Evolutionary conservation across 2,329 filamentous ascomycete genomes (phyloP).

Genomic region (Trichoderma sp.): DNA sequence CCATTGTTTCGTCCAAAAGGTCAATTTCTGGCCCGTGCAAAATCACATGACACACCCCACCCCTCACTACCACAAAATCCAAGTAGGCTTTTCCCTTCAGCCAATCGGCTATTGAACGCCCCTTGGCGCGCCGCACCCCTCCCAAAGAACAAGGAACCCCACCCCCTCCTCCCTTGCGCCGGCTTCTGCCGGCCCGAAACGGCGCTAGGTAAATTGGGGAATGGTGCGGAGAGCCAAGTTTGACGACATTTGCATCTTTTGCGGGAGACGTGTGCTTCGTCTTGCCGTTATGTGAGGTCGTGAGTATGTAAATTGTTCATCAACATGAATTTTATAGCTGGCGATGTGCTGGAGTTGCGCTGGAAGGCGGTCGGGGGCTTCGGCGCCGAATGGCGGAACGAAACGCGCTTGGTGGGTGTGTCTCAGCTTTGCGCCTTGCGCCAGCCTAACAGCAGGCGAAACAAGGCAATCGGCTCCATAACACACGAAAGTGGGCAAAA

Average conservation of each 20-base stretch:
- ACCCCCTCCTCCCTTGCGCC: constrained; percentile 8
- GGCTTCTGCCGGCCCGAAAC: constrained; percentile 28
- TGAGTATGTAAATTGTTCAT: not conserved
- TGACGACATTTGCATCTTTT: constrained; percentile 18
- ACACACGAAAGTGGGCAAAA: too few relatives aligned
- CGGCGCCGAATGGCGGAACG: too few relatives aligned
- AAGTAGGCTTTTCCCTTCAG: too few relatives aligned
- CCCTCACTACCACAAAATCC: not conserved
- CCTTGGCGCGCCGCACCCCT: too few relatives aligned
- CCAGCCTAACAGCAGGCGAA: too few relatives aligned
- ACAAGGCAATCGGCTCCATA: too few relatives aligned
- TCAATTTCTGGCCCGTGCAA: not conserved
- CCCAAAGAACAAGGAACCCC: not conserved
- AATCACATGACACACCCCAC: constrained; percentile 17
- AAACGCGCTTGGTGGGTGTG: too few relatives aligned
- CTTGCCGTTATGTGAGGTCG: not conserved
- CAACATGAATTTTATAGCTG: too few relatives aligned
- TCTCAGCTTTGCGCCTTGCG: too few relatives aligned
- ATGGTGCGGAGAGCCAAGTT: constrained; percentile 27
- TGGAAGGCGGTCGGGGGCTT: too few relatives aligned
- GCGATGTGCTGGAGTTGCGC: too few relatives aligned
- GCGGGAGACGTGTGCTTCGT: not conserved
- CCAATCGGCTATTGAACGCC: constrained; percentile 28
- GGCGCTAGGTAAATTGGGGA: constrained; percentile 1
- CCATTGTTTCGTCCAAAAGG: too few relatives aligned